Base-by-base conservation (phyloP, 1,139 yeast species). In the Pichia inconspicua region DNA sequence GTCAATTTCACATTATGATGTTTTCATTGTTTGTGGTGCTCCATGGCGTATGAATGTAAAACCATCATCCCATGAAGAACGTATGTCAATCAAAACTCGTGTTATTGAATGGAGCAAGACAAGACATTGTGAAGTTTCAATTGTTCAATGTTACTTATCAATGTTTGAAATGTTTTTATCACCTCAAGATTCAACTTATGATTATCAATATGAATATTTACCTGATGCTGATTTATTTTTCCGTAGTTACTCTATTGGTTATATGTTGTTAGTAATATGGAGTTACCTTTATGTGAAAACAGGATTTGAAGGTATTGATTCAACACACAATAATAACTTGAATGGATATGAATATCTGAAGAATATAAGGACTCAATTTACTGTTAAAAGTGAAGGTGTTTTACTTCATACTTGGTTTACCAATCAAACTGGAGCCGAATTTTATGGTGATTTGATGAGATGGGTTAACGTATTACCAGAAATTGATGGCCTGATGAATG, bases 41-140 rank as follows among this genome's bases (percentile, higher is more conserved):
- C 92, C 94, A 0, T 80, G 84, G 60, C 75, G 88, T 56, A 83
- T 85, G 80, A 86, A 85, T 62, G 94, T 85, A 30, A 74, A 72
- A 47, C 84, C 88, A 2, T 56, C 62, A 8, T 63, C 69, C 22
- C 69, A 72, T 44, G 59, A 40, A 41, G 92, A 77, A 59, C 74
- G 75, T 55, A 68, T 67, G 52, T 69, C 73, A 34, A 84, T 77
- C 27, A 77, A 72, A 55, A 68, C 69, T 38, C 76, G 79, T 58
- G 70, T 82, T 41, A 66, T 64, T 42, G 77, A 77, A 55, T 82
- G 84, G 82, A 65, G 73, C 12, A 57, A 54, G 27, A 67, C 74
- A 25, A 56, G 59, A 35, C 69, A 63, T 53, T 78, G 73, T 31
- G 69, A 68, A 53, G 65, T 71, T 31, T 73, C 80, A 42, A 77